Evolutionary conservation across 768 basidiomycete genomes (phyloP).

Genomic region (Suillus sp.): DNA sequence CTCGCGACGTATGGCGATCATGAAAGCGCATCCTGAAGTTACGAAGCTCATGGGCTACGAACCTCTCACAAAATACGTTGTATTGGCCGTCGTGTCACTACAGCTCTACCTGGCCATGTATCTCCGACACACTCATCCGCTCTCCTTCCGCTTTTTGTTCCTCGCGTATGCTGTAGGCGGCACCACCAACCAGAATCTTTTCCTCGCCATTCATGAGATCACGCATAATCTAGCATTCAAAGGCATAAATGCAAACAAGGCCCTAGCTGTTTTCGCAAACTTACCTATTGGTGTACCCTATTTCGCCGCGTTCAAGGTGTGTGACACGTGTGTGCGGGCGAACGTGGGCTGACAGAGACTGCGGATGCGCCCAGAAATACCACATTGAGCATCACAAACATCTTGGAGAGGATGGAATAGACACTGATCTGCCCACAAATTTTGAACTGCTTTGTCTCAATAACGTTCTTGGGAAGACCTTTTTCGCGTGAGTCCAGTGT

Average conservation of each 20-base stretch:
- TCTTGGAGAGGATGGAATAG: conserved; percentile 93
- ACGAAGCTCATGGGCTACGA: conserved; percentile 97
- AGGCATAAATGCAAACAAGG: conserved; percentile 79
- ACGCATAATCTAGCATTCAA: conserved; percentile 96
- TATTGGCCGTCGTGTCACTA: conserved; percentile 75
- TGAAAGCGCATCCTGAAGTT: conserved; percentile 96
- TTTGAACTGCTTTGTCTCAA: conserved; percentile 85
- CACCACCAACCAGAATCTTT: conserved; percentile 96
- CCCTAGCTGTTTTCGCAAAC: conserved; percentile 89
- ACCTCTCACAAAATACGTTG: conserved; percentile 87
- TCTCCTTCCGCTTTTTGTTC: conserved; percentile 72
- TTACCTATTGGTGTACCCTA: conserved; percentile 95
- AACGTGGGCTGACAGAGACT: conserved; percentile 14
- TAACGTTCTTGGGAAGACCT: conserved; percentile 96
- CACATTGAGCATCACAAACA: conserved; percentile 97
- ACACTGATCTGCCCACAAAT: conserved; percentile 90
- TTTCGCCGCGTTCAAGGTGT: conserved; percentile 91
- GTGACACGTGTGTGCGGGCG: conserved; percentile 1
- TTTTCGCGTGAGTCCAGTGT: conserved; percentile 78
- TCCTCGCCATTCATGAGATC: conserved; percentile 98
- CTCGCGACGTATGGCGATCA: conserved; percentile 79
- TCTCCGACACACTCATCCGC: conserved; percentile 68
- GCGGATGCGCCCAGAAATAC: conserved; percentile 57
- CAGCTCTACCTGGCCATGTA: conserved; percentile 68
- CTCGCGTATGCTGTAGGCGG: conserved; percentile 88